Conservation (phyloP, 495 filamentous ascomycete genomes). For the Penicillium longicatenatum region DNA sequence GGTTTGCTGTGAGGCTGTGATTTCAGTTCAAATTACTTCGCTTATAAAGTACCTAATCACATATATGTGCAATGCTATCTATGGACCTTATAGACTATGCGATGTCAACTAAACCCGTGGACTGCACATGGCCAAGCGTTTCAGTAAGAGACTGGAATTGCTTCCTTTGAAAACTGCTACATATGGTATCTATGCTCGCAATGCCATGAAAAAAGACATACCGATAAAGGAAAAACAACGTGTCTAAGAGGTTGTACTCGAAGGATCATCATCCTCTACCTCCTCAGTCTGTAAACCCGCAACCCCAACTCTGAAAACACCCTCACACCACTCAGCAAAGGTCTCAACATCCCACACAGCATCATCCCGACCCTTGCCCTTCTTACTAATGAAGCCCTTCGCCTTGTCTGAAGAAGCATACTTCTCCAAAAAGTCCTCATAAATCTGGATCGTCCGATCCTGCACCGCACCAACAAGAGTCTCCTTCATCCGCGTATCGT, state of each 20-base stretch:
- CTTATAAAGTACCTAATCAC: not conserved
- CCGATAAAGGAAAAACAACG: not conserved
- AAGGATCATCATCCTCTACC: conserved; percentile 38
- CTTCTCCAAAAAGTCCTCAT: conserved; percentile 61
- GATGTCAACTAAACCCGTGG: not conserved
- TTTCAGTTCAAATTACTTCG: not conserved
- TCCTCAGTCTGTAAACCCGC: conserved; percentile 35
- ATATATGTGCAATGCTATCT: not conserved
- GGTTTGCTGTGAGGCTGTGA: not conserved
- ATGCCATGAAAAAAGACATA: conserved; percentile 10
- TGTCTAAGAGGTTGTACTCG: conserved; percentile 25
- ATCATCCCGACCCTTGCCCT: conserved; percentile 64
- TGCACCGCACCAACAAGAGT: conserved; percentile 63
- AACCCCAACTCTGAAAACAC: conserved; percentile 56
- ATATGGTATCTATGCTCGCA: conserved; percentile 30
- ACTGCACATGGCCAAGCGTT: too few relatives aligned
- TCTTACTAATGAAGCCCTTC: conserved; percentile 47
- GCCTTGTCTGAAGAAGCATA: conserved; percentile 46
- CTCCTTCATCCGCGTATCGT: conserved; percentile 61
- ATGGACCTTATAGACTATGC: too few relatives aligned
- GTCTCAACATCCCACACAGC: conserved; percentile 65
- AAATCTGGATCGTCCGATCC: conserved; percentile 59
- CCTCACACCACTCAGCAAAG: conserved; percentile 61
- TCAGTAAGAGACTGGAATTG: not conserved
- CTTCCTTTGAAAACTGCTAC: conserved; percentile 1